Base-by-base conservation (phyloP, 2,329 filamentous ascomycete genomes). In the Trematosphaeria pertusa region DNA sequence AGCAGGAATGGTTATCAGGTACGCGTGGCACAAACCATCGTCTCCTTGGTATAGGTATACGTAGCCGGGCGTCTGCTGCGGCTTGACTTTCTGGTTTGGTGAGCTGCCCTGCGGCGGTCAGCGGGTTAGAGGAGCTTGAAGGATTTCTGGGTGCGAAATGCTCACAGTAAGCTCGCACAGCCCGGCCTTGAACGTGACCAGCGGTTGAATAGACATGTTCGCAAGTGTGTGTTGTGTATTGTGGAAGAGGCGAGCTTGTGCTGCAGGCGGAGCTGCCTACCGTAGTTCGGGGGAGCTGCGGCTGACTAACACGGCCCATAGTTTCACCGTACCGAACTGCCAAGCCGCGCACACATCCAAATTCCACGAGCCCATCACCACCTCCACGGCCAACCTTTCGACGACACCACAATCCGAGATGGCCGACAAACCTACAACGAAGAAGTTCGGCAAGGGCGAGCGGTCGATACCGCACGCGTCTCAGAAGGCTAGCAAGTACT, bases 401-500 rank as follows among this genome's bases (percentile, higher is more conserved):
- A 69, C 64, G 61, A 66, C 37, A 48, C 48, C 58, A 79, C 74
- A 83, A 82, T 83, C 79, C 78, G 76, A 78, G 76, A 90, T 90
- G 87, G 88, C 87, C 82, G 80, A 65, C 62, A 61, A 63, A 59
- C 62, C 67, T 58, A 61, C 58, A 81, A 89, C 87, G 74, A 96
- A 96, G 90, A 93, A 89, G 85, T 97, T 96, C 85, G 91, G 91
- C 83, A 94, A 94, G 86, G 90, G 90, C 81, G 89, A 90, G 82
- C 87, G 93, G 83, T 85, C 88, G 79, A 87, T 97, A 78, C 91
- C 89, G 78, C 86, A 89, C 79, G 78, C 83, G 79, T 83, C 84
- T 75, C 86, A 96, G 80, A 96, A 95, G 89, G 93, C 93, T 73
- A 87, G 89, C 85, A 97, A 97, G 84, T 99, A 93, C 91, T 99